phyloP scores from a whole-genome alignment of 495 filamentous ascomycete species.

The Barbatosphaeria neglecta region DNA sequence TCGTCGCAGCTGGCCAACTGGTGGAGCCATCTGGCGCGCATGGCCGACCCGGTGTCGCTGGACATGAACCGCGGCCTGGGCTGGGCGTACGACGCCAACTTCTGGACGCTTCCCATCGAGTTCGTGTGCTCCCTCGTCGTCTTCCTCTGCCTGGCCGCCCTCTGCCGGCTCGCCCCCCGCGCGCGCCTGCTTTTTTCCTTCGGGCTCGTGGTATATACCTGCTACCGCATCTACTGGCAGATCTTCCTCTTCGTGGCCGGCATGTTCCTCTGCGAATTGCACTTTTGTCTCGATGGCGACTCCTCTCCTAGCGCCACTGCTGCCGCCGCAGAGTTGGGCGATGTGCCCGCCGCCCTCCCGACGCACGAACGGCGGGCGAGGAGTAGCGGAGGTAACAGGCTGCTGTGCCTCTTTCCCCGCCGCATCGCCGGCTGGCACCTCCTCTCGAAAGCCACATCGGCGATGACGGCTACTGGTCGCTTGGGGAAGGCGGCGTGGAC shows the following conservation, averaged over 20 bases:
- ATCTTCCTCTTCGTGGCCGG: constrained; percentile 29
- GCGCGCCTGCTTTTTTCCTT: constrained; percentile 13
- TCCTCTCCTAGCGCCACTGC: neutral
- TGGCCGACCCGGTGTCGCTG: constrained; percentile 31
- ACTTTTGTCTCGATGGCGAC: constrained; percentile 16
- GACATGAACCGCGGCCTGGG: constrained; percentile 27
- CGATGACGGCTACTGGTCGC: neutral
- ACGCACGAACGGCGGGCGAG: neutral
- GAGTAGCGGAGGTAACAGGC: no score
- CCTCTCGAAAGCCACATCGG: constrained; percentile 3
- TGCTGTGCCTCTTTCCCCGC: no score
- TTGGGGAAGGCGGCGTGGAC: constrained; percentile 10
- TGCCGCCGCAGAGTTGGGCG: neutral
- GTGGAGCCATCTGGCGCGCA: constrained; percentile 19
- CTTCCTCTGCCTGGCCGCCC: constrained; percentile 46
- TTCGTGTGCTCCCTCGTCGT: constrained; percentile 54
- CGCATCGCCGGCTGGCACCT: no score
- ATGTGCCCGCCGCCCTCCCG: neutral
- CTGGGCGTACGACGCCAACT: constrained; percentile 47
- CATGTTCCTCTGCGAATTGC: constrained; percentile 28
- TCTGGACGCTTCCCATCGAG: constrained; percentile 68
- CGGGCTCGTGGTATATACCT: constrained; percentile 15
- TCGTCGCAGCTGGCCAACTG: constrained; percentile 21
- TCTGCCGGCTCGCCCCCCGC: constrained; percentile 14
- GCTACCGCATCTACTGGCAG: constrained; percentile 27